A percentile compares a stretch with the other conserved stretches of the same genome.
phyloP scores from a whole-genome alignment of 2,329 filamentous ascomycete species.

The Orbilia oligospora region DNA sequence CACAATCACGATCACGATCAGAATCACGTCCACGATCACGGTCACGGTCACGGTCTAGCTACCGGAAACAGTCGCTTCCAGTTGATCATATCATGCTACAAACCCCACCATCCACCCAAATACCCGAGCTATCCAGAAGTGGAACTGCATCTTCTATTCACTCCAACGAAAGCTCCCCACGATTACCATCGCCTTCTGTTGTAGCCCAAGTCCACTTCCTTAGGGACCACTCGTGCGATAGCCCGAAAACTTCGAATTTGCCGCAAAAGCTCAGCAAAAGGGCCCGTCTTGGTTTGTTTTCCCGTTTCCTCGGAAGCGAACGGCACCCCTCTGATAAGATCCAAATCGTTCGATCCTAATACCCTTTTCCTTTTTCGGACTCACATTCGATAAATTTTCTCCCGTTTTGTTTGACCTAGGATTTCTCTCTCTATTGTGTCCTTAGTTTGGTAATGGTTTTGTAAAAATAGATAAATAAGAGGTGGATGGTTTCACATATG shows the following conservation, averaged over 20 bases:
- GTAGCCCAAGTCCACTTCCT: conserved; percentile 51
- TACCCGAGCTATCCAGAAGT: conserved; percentile 63
- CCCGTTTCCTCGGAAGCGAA: conserved; percentile 39
- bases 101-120: conserved; percentile 62
- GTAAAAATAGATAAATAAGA: neutral
- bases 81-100: conserved; percentile 57
- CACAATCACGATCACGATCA: conserved; percentile 29
- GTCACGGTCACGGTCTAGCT: conserved; percentile 34
- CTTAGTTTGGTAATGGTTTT: neutral
- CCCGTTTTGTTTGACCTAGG: neutral
- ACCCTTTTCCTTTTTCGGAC: neutral
- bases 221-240: conserved; percentile 27
- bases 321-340: conserved; percentile 20
- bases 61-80: conserved; percentile 37
- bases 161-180: conserved; percentile 63
- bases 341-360: conserved; percentile 10
- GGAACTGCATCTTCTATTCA: conserved; percentile 62
- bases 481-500: neutral
- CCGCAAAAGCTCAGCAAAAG: conserved; percentile 46
- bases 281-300: conserved; percentile 44
- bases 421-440: neutral
- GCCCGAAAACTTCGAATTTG: conserved; percentile 37
- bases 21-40: conserved; percentile 27
- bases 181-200: conserved; percentile 58
- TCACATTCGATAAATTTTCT: neutral